Conservation (phyloP, 352 stramenopile species). For the Pythium scleroteichum region DNA sequence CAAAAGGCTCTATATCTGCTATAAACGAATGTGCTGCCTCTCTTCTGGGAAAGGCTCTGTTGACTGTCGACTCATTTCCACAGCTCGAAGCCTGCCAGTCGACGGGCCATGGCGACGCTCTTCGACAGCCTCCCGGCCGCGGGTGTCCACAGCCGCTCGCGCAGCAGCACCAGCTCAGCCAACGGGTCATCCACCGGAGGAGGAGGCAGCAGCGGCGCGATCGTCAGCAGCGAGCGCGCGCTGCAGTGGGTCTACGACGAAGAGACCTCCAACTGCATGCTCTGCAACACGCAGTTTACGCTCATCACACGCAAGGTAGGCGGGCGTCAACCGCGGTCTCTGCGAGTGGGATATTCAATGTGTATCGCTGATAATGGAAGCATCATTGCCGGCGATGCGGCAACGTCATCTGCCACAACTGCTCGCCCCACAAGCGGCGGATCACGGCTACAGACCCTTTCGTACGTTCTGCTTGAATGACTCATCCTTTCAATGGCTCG, state of each 20-base stretch:
- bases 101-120: conserved; percentile 55
- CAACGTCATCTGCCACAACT: conserved; percentile 87
- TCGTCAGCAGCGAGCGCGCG: conserved; percentile 44
- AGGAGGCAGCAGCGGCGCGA: conserved; percentile 12
- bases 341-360: not conserved
- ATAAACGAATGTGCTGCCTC: not conserved
- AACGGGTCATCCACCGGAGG: conserved; percentile 4
- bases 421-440: conserved; percentile 81
- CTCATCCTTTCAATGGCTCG: not conserved
- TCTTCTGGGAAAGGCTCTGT: not conserved
- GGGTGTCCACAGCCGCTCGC: conserved; percentile 48
- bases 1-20: not conserved
- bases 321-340: not conserved
- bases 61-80: too few relatives aligned
- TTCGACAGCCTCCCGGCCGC: conserved; percentile 71
- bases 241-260: conserved; percentile 87
- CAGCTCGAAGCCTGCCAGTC: not conserved
- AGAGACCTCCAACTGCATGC: conserved; percentile 85
- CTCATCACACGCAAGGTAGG: conserved; percentile 79
- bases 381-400: conserved; percentile 83
- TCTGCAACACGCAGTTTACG: conserved; percentile 85
- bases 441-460: conserved; percentile 83
- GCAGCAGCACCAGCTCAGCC: conserved; percentile 32
- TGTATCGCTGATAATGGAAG: conserved; percentile 25
- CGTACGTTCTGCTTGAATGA: conserved; percentile 40